Percentiles rank a stretch among this genome's conserved stretches.
phyloP scores from a whole-genome alignment of 1,139 yeast genomes.

The Sugiyamaella grinbergsii region DNA sequence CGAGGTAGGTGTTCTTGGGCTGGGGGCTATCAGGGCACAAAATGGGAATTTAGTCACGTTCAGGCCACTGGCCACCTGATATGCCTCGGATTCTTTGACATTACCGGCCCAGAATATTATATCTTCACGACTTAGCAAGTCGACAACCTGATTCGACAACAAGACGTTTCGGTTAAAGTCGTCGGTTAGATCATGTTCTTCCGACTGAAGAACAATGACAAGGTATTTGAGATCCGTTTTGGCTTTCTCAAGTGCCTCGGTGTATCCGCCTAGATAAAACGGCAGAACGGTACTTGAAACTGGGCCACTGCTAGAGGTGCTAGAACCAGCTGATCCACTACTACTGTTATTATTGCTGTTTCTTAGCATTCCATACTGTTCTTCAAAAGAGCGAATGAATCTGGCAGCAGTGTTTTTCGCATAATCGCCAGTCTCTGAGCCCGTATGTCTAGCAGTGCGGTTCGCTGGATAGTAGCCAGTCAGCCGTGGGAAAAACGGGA shows the following conservation, averaged over 20 bases:
- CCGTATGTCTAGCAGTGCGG: slow-evolving; percentile 38
- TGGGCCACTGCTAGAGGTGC: neutral
- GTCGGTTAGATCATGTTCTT: slow-evolving; percentile 64
- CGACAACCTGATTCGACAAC: slow-evolving; percentile 54
- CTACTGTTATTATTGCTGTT: neutral
- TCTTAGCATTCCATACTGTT: slow-evolving; percentile 36
- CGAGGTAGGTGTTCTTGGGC: slow-evolving; percentile 43
- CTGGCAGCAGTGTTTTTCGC: slow-evolving; percentile 47
- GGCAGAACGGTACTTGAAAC: slow-evolving; percentile 25
- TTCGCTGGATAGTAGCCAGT: slow-evolving; percentile 45
- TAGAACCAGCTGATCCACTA: slow-evolving; percentile 11
- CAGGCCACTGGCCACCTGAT: slow-evolving; percentile 77
- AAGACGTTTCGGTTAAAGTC: slow-evolving; percentile 60
- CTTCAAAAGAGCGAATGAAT: slow-evolving; percentile 46
- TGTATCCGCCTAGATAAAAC: slow-evolving; percentile 73
- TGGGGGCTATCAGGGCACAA: slow-evolving; percentile 64
- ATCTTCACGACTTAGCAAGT: slow-evolving; percentile 53
- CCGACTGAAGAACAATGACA: slow-evolving; percentile 72
- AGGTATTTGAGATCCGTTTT: slow-evolving; percentile 70
- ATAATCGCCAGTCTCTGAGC: slow-evolving; percentile 41
- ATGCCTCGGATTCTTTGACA: slow-evolving; percentile 76
- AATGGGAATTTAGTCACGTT: slow-evolving; percentile 79
- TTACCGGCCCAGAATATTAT: slow-evolving; percentile 88
- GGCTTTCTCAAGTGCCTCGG: slow-evolving; percentile 70
- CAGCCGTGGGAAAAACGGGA: slow-evolving; percentile 43